These are phyloP conservation scores for Sugiyamaella valdiviana DNA, from an alignment of 805 yeast genomes.

Conservation along the genomic window DNA sequence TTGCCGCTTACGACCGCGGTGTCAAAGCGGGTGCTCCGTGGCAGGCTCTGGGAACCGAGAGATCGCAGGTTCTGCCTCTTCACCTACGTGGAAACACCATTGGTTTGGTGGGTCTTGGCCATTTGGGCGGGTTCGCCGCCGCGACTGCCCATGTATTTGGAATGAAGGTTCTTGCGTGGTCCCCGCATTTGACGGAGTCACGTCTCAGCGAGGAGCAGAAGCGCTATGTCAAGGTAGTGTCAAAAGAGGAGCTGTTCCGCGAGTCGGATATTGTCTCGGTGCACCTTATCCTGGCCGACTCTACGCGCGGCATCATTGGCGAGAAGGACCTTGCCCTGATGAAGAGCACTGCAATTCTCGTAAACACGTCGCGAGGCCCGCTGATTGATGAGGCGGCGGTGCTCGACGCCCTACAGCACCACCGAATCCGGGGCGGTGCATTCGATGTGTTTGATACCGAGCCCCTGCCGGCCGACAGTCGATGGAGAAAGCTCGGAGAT, in stretches of 20 bases:
- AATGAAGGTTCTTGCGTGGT: constrained; percentile 21
- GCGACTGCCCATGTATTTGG: constrained; percentile 19
- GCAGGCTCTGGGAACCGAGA: constrained; percentile 17
- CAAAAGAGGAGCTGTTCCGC: constrained; percentile 17
- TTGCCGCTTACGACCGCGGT: constrained; percentile 15
- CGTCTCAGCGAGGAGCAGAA: constrained; percentile 9
- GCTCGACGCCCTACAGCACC: constrained; percentile 12
- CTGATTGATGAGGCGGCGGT: constrained; percentile 20
- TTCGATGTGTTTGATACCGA: constrained; percentile 21
- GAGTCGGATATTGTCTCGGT: constrained; percentile 20
- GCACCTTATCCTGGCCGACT: constrained; percentile 15
- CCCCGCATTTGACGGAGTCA: constrained; percentile 18
- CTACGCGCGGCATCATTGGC: constrained; percentile 15
- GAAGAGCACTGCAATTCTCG: constrained; percentile 20
- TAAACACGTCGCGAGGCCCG: constrained; percentile 23
- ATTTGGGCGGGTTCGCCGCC: constrained; percentile 17
- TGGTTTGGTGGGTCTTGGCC: constrained; percentile 20
- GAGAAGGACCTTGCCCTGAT: constrained; percentile 15
- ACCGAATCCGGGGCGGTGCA: constrained; percentile 21
- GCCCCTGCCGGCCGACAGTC: constrained; percentile 19
- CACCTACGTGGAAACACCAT: constrained; percentile 17
- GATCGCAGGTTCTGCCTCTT: constrained; percentile 10
- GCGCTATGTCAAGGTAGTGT: constrained; percentile 9
- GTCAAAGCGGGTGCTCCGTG: constrained; percentile 13
- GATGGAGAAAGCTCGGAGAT: constrained; percentile 14